A percentile compares a stretch with the other conserved stretches of the same genome.
Conservation (phyloP, 371 early-diverging fungal genomes). For the Syncephalis plumigaleata region DNA sequence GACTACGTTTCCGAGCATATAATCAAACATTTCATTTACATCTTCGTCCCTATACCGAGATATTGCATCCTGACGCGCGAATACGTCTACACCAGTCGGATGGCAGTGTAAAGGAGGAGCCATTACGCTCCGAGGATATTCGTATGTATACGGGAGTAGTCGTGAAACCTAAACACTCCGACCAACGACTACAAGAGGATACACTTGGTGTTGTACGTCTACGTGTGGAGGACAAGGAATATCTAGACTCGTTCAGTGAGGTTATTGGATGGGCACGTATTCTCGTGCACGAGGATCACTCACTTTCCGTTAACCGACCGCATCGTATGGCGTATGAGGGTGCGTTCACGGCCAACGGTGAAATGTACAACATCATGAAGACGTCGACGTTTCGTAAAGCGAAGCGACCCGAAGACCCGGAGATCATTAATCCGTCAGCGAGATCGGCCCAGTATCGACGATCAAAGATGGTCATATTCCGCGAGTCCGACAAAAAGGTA, state of each 20-base stretch:
- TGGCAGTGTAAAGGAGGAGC: conserved; percentile 7
- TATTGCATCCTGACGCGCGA: conserved; percentile 50
- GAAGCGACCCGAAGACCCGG: conserved; percentile 34
- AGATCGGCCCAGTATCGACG: conserved; percentile 8
- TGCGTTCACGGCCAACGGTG: conserved; percentile 27
- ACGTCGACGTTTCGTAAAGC: conserved; percentile 26
- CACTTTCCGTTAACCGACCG: conserved; percentile 6
- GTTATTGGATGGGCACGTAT: conserved; percentile 52
- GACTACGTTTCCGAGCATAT: conserved; percentile 39
- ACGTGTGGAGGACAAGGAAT: not conserved
- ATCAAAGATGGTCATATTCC: conserved; percentile 39
- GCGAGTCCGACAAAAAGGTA: conserved; percentile 30
- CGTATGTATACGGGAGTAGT: conserved; percentile 42
- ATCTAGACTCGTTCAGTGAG: conserved; percentile 9
- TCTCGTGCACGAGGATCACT: conserved; percentile 22
- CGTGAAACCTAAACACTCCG: conserved; percentile 11
- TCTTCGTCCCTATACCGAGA: conserved; percentile 48
- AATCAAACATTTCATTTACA: conserved; percentile 50
- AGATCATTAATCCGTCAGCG: conserved; percentile 14
- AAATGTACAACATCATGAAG: conserved; percentile 43
- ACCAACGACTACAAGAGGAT: conserved; percentile 12
- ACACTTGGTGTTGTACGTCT: conserved; percentile 8
- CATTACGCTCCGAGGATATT: conserved; percentile 17
- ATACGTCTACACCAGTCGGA: conserved; percentile 14
- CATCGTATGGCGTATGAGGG: conserved; percentile 29